Conservation (phyloP, 2,329 filamentous ascomycete genomes). For the Corinectria fuckeliana region DNA sequence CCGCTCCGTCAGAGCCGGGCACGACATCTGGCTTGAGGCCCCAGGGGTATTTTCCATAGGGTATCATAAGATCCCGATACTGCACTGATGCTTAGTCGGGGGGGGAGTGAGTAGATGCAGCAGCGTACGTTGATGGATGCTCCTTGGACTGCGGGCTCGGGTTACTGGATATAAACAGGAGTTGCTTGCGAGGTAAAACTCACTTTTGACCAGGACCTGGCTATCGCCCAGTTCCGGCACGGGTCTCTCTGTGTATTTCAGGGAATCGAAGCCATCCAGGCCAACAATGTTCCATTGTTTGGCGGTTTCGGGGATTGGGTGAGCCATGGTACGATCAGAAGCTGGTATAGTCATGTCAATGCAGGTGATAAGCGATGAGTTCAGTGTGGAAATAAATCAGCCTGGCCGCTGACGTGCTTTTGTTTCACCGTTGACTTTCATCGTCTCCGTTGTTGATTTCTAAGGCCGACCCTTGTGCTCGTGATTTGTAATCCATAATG, state of each 20-base stretch:
- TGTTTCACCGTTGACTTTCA: too few relatives aligned
- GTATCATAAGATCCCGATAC: not conserved
- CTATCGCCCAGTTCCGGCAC: not conserved
- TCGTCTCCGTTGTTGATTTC: too few relatives aligned
- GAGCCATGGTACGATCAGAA: not conserved
- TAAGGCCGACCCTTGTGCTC: too few relatives aligned
- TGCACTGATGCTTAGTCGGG: not conserved
- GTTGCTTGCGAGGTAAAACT: not conserved
- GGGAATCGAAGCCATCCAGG: not conserved
- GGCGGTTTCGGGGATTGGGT: not conserved
- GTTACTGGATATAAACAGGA: not conserved
- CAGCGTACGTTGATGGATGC: not conserved
- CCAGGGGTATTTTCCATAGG: not conserved
- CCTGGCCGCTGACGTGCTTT: too few relatives aligned
- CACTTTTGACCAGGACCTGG: not conserved
- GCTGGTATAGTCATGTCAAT: too few relatives aligned
- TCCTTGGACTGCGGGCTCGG: not conserved
- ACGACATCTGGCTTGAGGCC: not conserved
- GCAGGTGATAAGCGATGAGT: not conserved
- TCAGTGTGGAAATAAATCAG: not conserved
- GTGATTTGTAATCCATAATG: too few relatives aligned
- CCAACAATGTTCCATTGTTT: constrained; percentile 6
- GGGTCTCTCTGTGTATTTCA: not conserved
- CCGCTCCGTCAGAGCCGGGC: constrained; percentile 13
- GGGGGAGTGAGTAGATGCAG: not conserved